Evolutionary conservation across 768 basidiomycete genomes (phyloP).

Genomic region (Leccinellum rugosiceps): DNA sequence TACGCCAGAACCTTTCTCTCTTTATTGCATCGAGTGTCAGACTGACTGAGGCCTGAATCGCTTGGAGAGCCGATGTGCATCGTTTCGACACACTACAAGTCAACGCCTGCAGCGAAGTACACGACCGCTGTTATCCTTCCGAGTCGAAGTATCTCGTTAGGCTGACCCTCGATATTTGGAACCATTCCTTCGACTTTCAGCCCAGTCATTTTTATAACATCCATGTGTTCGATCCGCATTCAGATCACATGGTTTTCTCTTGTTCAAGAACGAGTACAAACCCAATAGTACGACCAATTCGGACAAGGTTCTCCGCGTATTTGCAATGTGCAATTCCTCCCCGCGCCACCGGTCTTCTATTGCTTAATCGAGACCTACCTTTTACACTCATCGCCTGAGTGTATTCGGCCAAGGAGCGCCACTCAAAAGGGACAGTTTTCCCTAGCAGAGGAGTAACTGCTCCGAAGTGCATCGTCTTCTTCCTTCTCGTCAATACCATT

Average conservation of each 20-base stretch:
- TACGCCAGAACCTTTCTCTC: no score
- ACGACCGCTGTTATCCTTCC: no score
- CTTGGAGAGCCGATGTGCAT: no score
- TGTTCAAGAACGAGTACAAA: slow-evolving; percentile 86
- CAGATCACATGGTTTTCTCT: slow-evolving; percentile 9
- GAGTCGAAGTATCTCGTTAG: no score
- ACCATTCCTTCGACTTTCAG: slow-evolving; percentile 26
- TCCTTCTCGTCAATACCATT: slow-evolving; percentile 3
- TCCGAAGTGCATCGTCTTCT: slow-evolving; percentile 48
- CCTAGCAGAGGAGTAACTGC: slow-evolving; percentile 53
- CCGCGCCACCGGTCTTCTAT: slow-evolving; percentile 78
- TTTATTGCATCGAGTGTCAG: no score
- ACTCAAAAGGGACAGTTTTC: slow-evolving; percentile 73
- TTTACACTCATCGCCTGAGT: slow-evolving; percentile 79
- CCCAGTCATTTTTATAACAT: background rate
- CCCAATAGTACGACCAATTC: slow-evolving; percentile 81
- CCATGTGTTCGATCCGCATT: background rate
- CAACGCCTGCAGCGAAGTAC: no score
- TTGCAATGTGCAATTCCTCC: slow-evolving; percentile 39
- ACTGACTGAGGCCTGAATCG: no score
- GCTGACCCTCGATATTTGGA: slow-evolving; percentile 35
- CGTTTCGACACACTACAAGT: no score
- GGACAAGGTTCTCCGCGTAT: slow-evolving; percentile 84
- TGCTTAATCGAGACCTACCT: slow-evolving; percentile 47
- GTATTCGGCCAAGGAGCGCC: slow-evolving; percentile 66